Base-by-base conservation (phyloP, 768 basidiomycete genomes). In the Boletus fagicola region DNA sequence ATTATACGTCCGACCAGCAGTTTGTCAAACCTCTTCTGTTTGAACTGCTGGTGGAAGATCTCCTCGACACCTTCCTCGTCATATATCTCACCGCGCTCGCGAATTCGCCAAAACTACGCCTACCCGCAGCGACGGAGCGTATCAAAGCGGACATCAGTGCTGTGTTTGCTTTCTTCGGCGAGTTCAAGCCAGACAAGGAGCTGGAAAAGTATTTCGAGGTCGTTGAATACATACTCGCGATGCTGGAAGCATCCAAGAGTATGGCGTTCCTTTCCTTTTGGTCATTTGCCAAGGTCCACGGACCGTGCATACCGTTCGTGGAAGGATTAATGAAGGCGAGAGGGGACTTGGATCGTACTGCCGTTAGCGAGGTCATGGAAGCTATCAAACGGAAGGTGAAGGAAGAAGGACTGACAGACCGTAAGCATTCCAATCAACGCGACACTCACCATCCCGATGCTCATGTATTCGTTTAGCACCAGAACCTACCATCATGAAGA, bases 201-300 rank as follows among this genome's bases (percentile, higher is more conserved):
- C 78, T 98, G 26, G 91, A 96, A 66, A 74, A 76, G 35, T 83
- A 86, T 61, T 93, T 99, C 61, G 90, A 93, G 66, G 85, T 98
- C 36, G 72, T 98, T 54, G 93, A 98, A 70, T 78, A 87, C 78
- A 82, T 94, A 39, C 77, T 93, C 24, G 79, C 85, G 5, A 80
- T 98, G 68, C 75, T 97, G 35, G 87, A 91, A 58, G 92, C 95
- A 1, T 91, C 89, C 42, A 89, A 89, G 75, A 88, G 89, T 59
- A 83, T 98, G 73, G 87, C 88, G 3, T 96, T 96, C 78, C 76
- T 98, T 53, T 94, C 94, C 12, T 97, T 90, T 73, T 97, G 91
- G 87, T 78, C 84, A 5, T 98, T 99, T 72, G 95, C 94, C 18
- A 92, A 92, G 67, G 85, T 88, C 24, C 90, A 96, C 72, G 97